These are phyloP conservation scores for Wolfiporia cocos DNA, from an alignment of 1,284 basidiomycete species.

Conservation along the genomic window DNA sequence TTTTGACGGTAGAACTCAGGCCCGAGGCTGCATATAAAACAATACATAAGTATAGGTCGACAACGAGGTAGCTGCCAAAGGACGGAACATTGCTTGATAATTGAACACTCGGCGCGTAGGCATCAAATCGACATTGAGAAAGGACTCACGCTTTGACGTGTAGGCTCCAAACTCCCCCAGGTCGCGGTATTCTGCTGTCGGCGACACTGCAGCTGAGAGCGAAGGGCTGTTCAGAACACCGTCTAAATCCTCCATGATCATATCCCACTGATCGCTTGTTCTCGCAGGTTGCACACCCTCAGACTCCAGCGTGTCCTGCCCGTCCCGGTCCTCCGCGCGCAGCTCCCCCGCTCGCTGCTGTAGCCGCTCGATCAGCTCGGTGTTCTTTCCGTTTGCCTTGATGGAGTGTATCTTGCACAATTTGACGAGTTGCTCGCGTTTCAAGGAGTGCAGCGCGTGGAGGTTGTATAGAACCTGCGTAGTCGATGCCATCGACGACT, in stretches of 20 bases:
- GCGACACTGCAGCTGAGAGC: slow-evolving; percentile 43
- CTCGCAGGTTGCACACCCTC: no score
- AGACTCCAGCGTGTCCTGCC: no score
- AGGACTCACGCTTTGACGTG: slow-evolving; percentile 53
- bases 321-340: no score
- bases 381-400: slow-evolving; percentile 73
- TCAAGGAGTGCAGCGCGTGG: slow-evolving; percentile 70
- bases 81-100: background rate
- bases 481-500: no score
- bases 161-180: slow-evolving; percentile 60
- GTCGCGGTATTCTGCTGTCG: slow-evolving; percentile 31
- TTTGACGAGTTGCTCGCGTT: slow-evolving; percentile 74
- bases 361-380: slow-evolving; percentile 61
- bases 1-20: slow-evolving; percentile 56
- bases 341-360: slow-evolving; percentile 55
- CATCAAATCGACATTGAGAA: background rate
- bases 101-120: background rate
- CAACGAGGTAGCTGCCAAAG: background rate
- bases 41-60: background rate
- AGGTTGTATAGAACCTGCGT: slow-evolving; percentile 77
- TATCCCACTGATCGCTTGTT: slow-evolving; percentile 78
- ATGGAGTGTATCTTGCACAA: slow-evolving; percentile 75
- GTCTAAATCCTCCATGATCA: slow-evolving; percentile 69
- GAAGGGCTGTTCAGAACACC: slow-evolving; percentile 51
- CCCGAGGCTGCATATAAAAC: background rate